Conservation (phyloP, 305 asterid species). For the Lippia alba region DNA sequence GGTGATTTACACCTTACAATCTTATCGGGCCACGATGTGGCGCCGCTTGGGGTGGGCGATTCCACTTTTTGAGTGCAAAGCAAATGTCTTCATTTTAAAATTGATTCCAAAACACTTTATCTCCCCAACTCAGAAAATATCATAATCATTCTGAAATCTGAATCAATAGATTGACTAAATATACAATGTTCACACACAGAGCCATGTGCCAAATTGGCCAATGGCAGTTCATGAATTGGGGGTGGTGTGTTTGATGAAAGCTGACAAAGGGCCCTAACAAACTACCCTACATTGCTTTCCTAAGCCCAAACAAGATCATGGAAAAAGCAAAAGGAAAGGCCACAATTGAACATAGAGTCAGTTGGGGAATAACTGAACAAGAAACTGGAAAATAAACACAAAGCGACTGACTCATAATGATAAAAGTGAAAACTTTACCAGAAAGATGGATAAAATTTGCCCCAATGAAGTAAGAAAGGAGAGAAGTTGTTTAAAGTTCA, state of each 20-base stretch:
- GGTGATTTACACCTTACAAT: too few species aligned
- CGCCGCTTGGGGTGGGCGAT: too few species aligned
- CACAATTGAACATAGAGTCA: conserved; percentile 24
- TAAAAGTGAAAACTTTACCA: conserved; percentile 36
- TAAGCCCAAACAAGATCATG: conserved; percentile 7
- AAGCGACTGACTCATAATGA: conserved; percentile 26
- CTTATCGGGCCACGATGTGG: too few species aligned
- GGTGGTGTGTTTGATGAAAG: conserved; percentile 33
- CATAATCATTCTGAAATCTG: not conserved
- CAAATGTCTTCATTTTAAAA: too few species aligned
- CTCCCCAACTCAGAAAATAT: not conserved
- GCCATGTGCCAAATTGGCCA: conserved; percentile 23
- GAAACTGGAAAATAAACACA: conserved; percentile 23
- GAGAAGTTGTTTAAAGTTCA: conserved; percentile 21
- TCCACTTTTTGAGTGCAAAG: too few species aligned
- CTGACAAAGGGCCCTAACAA: conserved; percentile 33
- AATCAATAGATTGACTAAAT: not conserved
- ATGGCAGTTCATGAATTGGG: conserved; percentile 20
- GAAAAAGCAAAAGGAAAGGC: conserved; percentile 26
- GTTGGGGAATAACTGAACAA: conserved; percentile 19
- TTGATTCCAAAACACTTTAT: too few species aligned
- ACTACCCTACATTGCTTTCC: conserved; percentile 26
- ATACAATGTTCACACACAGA: conserved; percentile 9
- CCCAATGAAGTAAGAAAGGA: conserved; percentile 2
- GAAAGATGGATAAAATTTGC: conserved; percentile 30